Conservation (phyloP, 768 basidiomycete genomes). For the Hericium erinaceus region DNA sequence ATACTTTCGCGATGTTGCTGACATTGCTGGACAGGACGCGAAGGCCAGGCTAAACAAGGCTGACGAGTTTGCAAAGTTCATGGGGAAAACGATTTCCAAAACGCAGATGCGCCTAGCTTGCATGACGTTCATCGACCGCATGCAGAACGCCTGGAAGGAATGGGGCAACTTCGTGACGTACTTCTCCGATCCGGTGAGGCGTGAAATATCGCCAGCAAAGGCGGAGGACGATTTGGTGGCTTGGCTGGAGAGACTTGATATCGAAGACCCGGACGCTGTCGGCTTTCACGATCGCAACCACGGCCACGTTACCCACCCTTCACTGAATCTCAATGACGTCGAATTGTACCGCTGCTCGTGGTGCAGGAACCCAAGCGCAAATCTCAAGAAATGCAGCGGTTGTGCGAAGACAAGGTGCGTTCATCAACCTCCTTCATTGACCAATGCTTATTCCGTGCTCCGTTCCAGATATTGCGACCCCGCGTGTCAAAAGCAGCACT, state of each 20-base stretch:
- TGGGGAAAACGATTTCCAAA: slow-evolving; percentile 37
- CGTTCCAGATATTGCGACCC: slow-evolving; percentile 34
- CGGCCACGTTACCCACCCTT: slow-evolving; percentile 30
- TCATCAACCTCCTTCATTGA: not conserved
- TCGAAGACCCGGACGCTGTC: slow-evolving; percentile 31
- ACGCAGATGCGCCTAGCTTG: slow-evolving; percentile 47
- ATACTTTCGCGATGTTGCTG: not conserved
- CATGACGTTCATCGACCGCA: slow-evolving; percentile 39
- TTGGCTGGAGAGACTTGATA: slow-evolving; percentile 44
- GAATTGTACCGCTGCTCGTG: slow-evolving; percentile 52
- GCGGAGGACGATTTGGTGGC: slow-evolving; percentile 47
- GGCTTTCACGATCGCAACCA: slow-evolving; percentile 11
- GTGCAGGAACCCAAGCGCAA: slow-evolving; percentile 56
- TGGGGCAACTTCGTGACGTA: slow-evolving; percentile 36
- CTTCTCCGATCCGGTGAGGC: slow-evolving; percentile 22
- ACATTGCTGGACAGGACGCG: slow-evolving; percentile 19
- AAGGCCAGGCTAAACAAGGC: slow-evolving; percentile 37
- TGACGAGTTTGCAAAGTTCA: slow-evolving; percentile 40
- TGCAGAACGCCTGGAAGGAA: slow-evolving; percentile 33
- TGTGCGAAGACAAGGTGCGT: slow-evolving; percentile 33
- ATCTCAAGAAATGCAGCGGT: slow-evolving; percentile 41
- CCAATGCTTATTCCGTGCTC: not conserved
- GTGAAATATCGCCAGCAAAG: slow-evolving; percentile 26
- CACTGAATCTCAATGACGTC: slow-evolving; percentile 39
- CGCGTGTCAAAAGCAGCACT: slow-evolving; percentile 29